These are phyloP conservation scores for Rhododendron williamsianum DNA, from an alignment of 148 eudicot species.

Conservation along the genomic window DNA sequence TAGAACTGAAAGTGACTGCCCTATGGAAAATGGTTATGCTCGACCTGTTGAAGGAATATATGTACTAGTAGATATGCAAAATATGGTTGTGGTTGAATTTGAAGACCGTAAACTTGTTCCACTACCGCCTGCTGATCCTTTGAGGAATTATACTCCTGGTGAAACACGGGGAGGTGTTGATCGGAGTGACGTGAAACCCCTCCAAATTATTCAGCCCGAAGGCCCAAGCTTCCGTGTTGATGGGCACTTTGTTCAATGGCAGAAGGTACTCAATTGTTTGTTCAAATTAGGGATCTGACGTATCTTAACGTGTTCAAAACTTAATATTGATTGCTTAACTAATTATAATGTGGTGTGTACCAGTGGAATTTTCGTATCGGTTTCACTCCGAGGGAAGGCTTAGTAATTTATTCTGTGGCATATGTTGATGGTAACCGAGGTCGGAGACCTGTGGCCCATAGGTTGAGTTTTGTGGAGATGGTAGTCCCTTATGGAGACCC, in stretches of 20 bases:
- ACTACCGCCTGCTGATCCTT: constrained; percentile 91
- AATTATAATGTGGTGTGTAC: constrained; percentile 14
- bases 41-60: constrained; percentile 98
- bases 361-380: constrained; percentile 98
- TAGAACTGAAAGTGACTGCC: constrained; percentile 96
- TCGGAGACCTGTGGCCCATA: constrained; percentile 87
- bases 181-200: constrained; percentile 92
- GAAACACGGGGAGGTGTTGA: constrained; percentile 96
- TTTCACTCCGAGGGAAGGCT: constrained; percentile 94
- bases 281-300: neutral
- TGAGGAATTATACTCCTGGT: constrained; percentile 93
- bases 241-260: constrained; percentile 96
- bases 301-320: neutral
- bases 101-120: constrained; percentile 96
- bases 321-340: neutral
- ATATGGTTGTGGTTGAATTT: constrained; percentile 91
- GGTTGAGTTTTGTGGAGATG: constrained; percentile 99
- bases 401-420: constrained; percentile 88
- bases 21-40: constrained; percentile 99
- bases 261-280: constrained; percentile 50
- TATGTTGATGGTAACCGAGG: constrained; percentile 98
- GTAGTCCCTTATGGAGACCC: constrained; percentile 99
- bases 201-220: constrained; percentile 84
- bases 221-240: constrained; percentile 95
- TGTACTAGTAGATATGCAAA: constrained; percentile 93